A percentile compares a stretch with the other conserved stretches of the same genome.
phyloP scores from a whole-genome alignment of 164 flowering plant species.

The Tinospora cordifolia region DNA sequence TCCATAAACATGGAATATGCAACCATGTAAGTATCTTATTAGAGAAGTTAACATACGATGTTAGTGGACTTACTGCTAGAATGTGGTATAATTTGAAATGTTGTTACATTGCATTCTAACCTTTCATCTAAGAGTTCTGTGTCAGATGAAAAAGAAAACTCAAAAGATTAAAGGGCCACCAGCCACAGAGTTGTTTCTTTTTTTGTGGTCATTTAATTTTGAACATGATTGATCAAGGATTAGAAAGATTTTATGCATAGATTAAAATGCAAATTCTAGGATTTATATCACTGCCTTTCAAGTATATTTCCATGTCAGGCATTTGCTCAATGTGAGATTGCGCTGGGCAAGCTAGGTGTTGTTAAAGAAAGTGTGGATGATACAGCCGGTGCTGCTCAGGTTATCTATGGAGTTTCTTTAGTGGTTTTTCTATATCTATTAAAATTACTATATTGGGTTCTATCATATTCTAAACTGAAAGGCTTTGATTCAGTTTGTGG shows the following conservation, averaged over 20 bases:
- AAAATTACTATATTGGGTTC: neutral
- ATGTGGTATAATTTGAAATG: no score
- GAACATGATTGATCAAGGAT: neutral
- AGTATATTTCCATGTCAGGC: slow-evolving; percentile 30
- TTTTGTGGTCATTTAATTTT: neutral
- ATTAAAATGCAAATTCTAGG: slow-evolving; percentile 2
- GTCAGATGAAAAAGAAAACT: no score
- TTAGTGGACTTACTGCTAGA: no score
- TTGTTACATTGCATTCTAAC: no score
- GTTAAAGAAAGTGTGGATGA: slow-evolving; percentile 51
- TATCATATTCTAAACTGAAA: neutral
- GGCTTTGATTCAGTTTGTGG: slow-evolving; percentile 34
- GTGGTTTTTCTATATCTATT: neutral
- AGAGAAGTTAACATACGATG: no score
- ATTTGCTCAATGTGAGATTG: slow-evolving; percentile 62
- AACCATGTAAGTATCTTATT: no score
- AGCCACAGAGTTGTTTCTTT: no score
- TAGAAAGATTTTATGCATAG: neutral
- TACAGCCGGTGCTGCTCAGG: slow-evolving; percentile 74
- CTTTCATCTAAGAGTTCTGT: no score
- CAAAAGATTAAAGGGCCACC: no score
- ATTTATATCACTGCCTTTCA: slow-evolving; percentile 1
- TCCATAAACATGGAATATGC: neutral
- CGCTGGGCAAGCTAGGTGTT: slow-evolving; percentile 53
- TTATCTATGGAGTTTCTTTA: slow-evolving; percentile 11